phyloP scores from a whole-genome alignment of 2,329 filamentous ascomycete species.

The Pseudogymnoascus sp. region DNA sequence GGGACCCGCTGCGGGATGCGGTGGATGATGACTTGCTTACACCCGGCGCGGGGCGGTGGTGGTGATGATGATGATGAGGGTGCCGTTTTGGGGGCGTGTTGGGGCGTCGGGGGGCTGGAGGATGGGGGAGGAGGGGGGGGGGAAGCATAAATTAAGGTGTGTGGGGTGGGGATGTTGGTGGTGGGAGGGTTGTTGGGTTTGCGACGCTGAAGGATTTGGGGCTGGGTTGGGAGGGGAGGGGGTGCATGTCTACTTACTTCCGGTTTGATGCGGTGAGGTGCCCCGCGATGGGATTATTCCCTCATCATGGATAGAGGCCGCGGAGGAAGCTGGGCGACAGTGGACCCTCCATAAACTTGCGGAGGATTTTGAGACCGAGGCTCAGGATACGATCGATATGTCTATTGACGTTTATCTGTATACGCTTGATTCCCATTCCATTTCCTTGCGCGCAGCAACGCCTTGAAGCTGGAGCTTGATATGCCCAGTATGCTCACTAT shows the following conservation, averaged over 20 bases:
- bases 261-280: not conserved
- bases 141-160: conserved; percentile 3
- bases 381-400: not conserved
- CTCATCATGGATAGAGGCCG: not conserved
- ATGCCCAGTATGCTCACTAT: conserved; percentile 6
- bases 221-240: not conserved
- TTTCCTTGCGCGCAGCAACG: not conserved
- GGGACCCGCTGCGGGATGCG: not conserved
- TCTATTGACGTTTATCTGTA: not conserved
- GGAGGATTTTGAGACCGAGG: not conserved
- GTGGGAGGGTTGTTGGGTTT: not conserved
- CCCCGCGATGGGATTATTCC: not conserved
- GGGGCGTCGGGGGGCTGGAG: not conserved
- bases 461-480: not conserved
- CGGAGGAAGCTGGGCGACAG: not conserved
- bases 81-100: not conserved
- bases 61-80: too few relatives aligned
- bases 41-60: not conserved
- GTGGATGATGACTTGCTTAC: not conserved
- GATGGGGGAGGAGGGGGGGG: too few relatives aligned
- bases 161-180: not conserved
- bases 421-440: not conserved
- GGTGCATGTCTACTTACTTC: not conserved
- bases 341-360: not conserved
- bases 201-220: not conserved